Evolutionary conservation across 331 rosid species (phyloP), one percentile per base, ranked within the genome.

Genomic region (Cydonia oblonga): DNA sequence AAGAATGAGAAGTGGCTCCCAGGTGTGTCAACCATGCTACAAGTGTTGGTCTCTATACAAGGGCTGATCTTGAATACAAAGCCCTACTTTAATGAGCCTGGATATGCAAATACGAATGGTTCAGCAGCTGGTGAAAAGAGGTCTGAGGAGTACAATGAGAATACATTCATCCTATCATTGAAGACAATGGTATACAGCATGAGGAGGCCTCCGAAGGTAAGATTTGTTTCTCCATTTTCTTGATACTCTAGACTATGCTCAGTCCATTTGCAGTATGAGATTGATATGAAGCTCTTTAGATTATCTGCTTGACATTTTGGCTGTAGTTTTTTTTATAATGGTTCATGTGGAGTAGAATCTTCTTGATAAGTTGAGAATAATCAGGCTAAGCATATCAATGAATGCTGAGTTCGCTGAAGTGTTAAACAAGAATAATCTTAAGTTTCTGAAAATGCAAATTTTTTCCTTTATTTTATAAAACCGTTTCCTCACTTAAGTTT

Each of bases 31-130:
- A 90, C 98, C 63, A 83, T 87, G 83, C 82, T 93, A 23, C 97
- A 93, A 76, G 96, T 93, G 74, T 81, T 93, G 69, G 98, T 93
- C n/a, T 93, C 98, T 24, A 87, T 93, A 69, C 98, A 93, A 76
- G 98, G 90, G 65, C 81, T 93, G 67, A 87, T 93, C 79, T 82
- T 93, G 87, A 90, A 87, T 80, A 64, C 92, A 51, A 84, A 89
- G 60, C 98, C 98, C 53, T 93, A 79, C 62, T 93, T 86, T 72
- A 93, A 93, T 53, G 98, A 93, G 85, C 98, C 98, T 62, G 96
- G 88, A 69, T 82, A 64, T 82, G 89, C 83, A 46, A 54, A 15
- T 40, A 58, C 56, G 78, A 83, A 79, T 67, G 95, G 92, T 68
- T 86, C 93, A 26, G 71, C 35, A 22, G 53, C 54, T 49, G 98